Evolutionary conservation across 129 eudicot species (phyloP), one percentile per base, ranked within the genome.

Genomic region (Kitagawia praeruptora): DNA sequence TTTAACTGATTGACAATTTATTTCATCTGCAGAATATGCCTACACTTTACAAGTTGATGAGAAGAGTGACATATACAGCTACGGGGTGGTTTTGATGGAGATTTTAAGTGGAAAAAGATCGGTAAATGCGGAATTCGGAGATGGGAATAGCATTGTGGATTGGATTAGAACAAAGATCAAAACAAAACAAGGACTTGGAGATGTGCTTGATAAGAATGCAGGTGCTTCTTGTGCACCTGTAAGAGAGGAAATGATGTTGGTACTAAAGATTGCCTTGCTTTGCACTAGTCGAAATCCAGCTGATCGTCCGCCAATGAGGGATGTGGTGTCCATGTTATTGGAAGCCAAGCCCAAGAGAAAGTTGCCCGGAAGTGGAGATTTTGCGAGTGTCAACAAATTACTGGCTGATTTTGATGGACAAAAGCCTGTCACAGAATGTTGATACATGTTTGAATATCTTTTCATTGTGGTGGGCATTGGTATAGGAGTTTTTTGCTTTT

Each of bases 21-120:
- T 75, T 75, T 71, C 56, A 18, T 49, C 39, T 82, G 77, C 91
- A 96, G 99, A 96, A 80, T 96, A 96, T 74, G 95, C 97, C 0
- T 92, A 96, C 80, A 96, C 99, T n/a, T 82, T 96, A 44, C 99
- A 96, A 89, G 99, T 96, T 0, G 99, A 96, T 49, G 99, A 92
- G 75, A 96, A 96, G 80, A 92, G 99, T 73, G 99, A 92, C 67
- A 96, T 96, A 69, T 96, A 96, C 81, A 96, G 99, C 45, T 96
- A 82, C 42, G 99, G 99, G 18, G 99, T 96, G 1, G 93, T 96
- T 40, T 61, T 96, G 49, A 83, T 96, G 89, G 99, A 96, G 83
- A 89, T 96, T 10, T 74, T 96, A 47, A 90, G 90, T 16, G 99
- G 99, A 16, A 96, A 89, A 64, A 85, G 93, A 41, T 92, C 99